Evolutionary conservation across 331 rosid genomes (phyloP).

Genomic region (Malus hybrid): DNA sequence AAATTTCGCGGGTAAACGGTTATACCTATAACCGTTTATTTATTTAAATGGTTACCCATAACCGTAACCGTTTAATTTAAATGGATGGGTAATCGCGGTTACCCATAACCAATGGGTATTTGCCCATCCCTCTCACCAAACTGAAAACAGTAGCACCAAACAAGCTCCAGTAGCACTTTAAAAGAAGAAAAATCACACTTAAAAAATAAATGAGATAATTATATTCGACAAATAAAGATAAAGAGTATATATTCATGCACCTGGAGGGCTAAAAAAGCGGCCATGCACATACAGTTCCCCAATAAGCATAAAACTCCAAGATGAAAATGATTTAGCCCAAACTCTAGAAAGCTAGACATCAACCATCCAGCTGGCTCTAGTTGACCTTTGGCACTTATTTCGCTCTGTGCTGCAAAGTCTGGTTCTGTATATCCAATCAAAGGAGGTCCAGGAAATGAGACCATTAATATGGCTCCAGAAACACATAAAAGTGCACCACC

Average conservation of each 20-base stretch:
- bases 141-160: background rate
- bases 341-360: conserved; percentile 39
- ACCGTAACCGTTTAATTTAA: too few relatives aligned
- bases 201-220: background rate
- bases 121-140: background rate
- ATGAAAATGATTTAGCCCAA: conserved; percentile 67
- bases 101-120: too few relatives aligned
- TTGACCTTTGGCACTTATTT: conserved; percentile 78
- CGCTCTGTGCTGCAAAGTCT: conserved; percentile 25
- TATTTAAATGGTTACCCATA: too few relatives aligned
- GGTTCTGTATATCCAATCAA: conserved; percentile 45
- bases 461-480: conserved; percentile 78
- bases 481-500: conserved; percentile 78
- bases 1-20: too few relatives aligned
- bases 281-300: conserved; percentile 97
- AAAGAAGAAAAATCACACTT: background rate
- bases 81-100: too few relatives aligned
- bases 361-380: conserved; percentile 86
- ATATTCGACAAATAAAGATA: background rate
- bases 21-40: too few relatives aligned
- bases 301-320: conserved; percentile 81
- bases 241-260: conserved; percentile 27
- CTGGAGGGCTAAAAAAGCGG: conserved; percentile 80
- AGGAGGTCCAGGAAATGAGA: conserved; percentile 67
- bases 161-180: background rate